A percentile compares a stretch with the other conserved stretches of the same genome.
Conservation (phyloP, 2,329 filamentous ascomycete genomes). For the Alternaria burnsii region DNA sequence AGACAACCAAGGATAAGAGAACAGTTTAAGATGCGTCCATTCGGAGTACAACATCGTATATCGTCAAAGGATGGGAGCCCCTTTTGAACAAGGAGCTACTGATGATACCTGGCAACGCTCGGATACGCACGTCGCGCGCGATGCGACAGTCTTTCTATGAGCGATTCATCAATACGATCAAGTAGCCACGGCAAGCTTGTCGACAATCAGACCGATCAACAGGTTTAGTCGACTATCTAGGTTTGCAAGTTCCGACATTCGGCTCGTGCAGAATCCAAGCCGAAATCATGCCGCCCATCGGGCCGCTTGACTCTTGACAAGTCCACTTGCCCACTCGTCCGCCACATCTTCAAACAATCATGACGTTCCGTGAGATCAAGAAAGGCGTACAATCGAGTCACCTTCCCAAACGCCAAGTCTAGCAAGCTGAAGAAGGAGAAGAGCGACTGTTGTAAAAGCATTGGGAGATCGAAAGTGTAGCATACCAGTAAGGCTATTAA, state of each 20-base stretch:
- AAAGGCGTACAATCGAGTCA: background rate
- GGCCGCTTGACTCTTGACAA: background rate
- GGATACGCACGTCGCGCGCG: background rate
- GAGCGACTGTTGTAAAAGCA: background rate
- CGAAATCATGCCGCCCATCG: background rate
- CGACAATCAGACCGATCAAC: background rate
- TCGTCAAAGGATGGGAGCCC: background rate
- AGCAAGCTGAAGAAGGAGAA: background rate
- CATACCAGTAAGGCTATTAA: background rate
- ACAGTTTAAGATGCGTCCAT: background rate
- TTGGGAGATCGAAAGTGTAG: background rate
- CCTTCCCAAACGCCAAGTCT: background rate
- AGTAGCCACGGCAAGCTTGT: background rate
- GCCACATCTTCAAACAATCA: background rate
- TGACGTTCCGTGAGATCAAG: background rate
- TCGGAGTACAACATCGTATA: background rate
- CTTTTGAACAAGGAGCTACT: background rate
- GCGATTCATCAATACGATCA: background rate
- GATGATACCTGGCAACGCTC: background rate
- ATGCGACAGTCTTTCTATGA: background rate
- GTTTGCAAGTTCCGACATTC: background rate
- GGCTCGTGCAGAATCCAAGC: background rate
- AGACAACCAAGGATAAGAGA: background rate
- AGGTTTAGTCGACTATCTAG: background rate
- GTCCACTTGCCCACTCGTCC: background rate